Base-by-base conservation (phyloP, 2,329 filamentous ascomycete species). In the Curvularia hawaiiensis region DNA sequence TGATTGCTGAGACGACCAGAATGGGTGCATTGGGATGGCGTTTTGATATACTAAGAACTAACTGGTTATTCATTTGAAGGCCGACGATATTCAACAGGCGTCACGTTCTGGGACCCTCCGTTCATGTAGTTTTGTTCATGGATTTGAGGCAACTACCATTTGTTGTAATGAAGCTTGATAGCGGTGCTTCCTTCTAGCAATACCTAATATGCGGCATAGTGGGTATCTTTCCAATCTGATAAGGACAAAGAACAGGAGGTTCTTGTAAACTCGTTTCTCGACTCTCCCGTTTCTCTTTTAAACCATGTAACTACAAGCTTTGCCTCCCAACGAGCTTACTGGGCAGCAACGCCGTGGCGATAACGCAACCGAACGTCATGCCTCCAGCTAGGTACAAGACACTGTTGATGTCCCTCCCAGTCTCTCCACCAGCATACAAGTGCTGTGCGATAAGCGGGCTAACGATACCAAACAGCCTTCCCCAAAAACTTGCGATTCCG, bases 401-500 rank as follows among this genome's bases (percentile, higher is more conserved):
- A 4, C 75, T 77, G 56, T 85, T 84, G 6, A 82, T 68, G 39
- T 79, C 74, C 0, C 79, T 74, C 7, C 70, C 62, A 0, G 64
- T 63, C 3, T 40, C 63, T 46, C 63, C 68, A 14, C 51, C 68
- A 9, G 72, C 71, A 63, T 66, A 72, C 57, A 72, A 67, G n/a
- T 81, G 74, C 61, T 84, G 80, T 4, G 82, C 83, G 52, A 84
- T 83, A 38, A 86, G 65, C 0, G 85, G 85, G 38, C 82, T 83
- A 16, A 87, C 79, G 44, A 87, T 86, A 10, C 83, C 82, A 61
- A 85, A 85, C 24, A 87, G 52, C 2, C 85, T 71, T 1, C 85
- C 85, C 83, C 83, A 86, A 65, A 85, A 87, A 58, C 82, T 83
- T 2, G 84, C 83, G 12, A 86, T 59, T 0, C 85, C 85, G 62